A percentile compares a stretch with the other conserved stretches of the same genome.
phyloP scores from a whole-genome alignment of 2,329 filamentous ascomycete genomes.

The Monilinia polystroma region DNA sequence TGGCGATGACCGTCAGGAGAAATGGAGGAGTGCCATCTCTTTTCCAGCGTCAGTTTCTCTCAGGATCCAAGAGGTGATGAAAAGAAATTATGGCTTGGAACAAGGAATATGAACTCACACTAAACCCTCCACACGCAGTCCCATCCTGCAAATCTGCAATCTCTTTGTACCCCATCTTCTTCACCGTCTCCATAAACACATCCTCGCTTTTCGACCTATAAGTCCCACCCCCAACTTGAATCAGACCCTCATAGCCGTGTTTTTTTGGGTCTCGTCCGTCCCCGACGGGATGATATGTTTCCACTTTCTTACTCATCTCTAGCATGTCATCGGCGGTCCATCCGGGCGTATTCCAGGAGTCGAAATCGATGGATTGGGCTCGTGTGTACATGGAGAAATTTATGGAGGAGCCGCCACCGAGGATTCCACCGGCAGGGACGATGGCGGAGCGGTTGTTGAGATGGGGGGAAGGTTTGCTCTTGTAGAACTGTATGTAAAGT shows the following conservation, averaged over 20 bases:
- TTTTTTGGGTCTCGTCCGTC: constrained; percentile 29
- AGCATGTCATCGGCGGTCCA: constrained; percentile 54
- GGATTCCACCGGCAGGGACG: constrained; percentile 47
- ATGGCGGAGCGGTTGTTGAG: constrained; percentile 48
- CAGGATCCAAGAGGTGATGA: background rate
- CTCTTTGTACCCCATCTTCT: constrained; percentile 50
- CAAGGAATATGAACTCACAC: constrained; percentile 29
- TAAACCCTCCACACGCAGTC: constrained; percentile 42
- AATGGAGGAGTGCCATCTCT: constrained; percentile 52
- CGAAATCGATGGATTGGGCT: constrained; percentile 49
- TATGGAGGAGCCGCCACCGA: constrained; percentile 62
- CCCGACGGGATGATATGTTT: constrained; percentile 49
- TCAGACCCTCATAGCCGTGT: constrained; percentile 57
- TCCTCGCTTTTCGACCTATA: constrained; percentile 47
- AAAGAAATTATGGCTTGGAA: background rate
- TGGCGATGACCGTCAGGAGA: constrained; percentile 54
- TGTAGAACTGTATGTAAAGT: constrained; percentile 47
- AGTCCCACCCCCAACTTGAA: constrained; percentile 54
- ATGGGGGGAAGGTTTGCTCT: constrained; percentile 47
- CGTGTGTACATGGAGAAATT: constrained; percentile 58
- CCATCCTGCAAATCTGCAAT: constrained; percentile 55
- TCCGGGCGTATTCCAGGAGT: constrained; percentile 53
- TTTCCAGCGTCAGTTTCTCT: background rate
- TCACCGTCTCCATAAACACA: constrained; percentile 51
- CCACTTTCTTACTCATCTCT: constrained; percentile 56